Base-by-base conservation (phyloP, 1,139 yeast species). In the Sugiyamaella grinbergsii region DNA sequence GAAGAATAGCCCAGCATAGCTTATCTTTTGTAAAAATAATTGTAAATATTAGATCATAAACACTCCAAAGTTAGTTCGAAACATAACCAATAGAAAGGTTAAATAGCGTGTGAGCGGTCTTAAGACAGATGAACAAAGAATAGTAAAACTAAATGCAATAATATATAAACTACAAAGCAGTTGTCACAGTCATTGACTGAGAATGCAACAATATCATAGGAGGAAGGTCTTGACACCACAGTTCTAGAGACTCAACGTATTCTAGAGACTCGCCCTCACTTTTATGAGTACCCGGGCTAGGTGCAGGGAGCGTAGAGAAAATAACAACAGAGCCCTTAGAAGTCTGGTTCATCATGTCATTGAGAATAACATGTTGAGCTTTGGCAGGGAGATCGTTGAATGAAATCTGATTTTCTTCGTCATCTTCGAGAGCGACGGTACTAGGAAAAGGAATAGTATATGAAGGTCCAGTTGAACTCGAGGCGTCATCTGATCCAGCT, bases 131-230 rank as follows among this genome's bases (percentile, higher is more conserved):
- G 6, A 13, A 15, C 13, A 13, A 15, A 18, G 26, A 10, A 34
- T 10, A 36, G 23, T 5, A 33, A 33, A n/a, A n/a, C 7, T 8
- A 24, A 39, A 39, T 24, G 42, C 33, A 10, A 39, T 15, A 23
- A 11, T 20, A 23, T 15, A 16, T 31, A 41, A 18, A 24, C 59
- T 72, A 87, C 56, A 87, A 72, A 19, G 95, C 90, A 10, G 97
- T 91, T 0, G 98, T 93, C 1, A 93, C 98, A 0, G 98, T 93
- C 73, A 91, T 89, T 0, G 96, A 85, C 68, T 90, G 95, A 0
- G 97, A 88, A 64, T 93, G 91, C 51, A 93, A 76, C 55, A 93
- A 69, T 63, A 93, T 67, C 3, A 81, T 77, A 0, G 98, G 96
- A 0, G 96, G 96, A 41, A 93, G 70, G 7, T 78, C 89, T 48